phyloP scores from a whole-genome alignment of 257 asterid species.

The Pogostemon cablin region DNA sequence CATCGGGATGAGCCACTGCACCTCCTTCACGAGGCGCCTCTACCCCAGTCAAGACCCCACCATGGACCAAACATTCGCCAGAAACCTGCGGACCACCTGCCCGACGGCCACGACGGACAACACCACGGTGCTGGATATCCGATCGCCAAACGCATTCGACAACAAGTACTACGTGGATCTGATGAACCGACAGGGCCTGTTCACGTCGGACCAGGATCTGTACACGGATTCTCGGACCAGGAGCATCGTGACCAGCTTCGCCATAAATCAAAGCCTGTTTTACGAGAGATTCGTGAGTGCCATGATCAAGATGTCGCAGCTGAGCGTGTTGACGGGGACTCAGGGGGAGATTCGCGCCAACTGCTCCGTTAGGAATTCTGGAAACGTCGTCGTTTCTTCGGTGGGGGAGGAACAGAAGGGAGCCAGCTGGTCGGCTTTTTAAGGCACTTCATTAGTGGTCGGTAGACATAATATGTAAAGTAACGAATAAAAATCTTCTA shows the following conservation, averaged over 20 bases:
- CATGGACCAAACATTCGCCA: conserved; percentile 62
- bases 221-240: conserved; percentile 57
- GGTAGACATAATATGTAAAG: too few species aligned
- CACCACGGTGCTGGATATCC: conserved; percentile 55
- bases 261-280: conserved; percentile 49
- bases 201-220: conserved; percentile 77
- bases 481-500: too few species aligned
- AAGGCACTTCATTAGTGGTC: background rate
- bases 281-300: conserved; percentile 52
- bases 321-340: conserved; percentile 61
- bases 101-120: conserved; percentile 46
- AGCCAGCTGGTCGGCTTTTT: conserved; percentile 35
- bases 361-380: conserved; percentile 54
- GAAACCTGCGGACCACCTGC: conserved; percentile 46
- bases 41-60: conserved; percentile 68
- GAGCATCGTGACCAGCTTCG: conserved; percentile 55
- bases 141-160: conserved; percentile 60
- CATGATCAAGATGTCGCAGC: conserved; percentile 67
- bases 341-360: conserved; percentile 66
- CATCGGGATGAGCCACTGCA: conserved; percentile 64
- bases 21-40: conserved; percentile 64
- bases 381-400: conserved; percentile 27
- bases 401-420: conserved; percentile 35
- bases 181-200: conserved; percentile 71
- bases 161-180: conserved; percentile 69